Evolutionary conservation across 169 alveolate species (phyloP), one percentile per base, ranked within the genome.

Genomic region (Cystoisospora suis): DNA sequence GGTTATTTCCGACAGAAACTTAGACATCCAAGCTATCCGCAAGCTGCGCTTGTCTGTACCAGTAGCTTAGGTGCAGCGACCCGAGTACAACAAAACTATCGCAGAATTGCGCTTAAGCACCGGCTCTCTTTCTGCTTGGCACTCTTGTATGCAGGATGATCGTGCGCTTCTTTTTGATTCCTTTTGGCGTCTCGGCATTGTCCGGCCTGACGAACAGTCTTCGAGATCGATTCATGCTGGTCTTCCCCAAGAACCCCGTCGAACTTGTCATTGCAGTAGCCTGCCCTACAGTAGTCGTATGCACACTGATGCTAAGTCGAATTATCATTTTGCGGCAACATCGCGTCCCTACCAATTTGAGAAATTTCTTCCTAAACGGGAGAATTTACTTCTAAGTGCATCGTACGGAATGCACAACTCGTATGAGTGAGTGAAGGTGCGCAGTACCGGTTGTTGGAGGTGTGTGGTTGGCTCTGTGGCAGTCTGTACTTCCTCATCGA

Each of bases 141-240:
- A 40, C 27, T 88, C 42, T 3, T 45, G 86, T 44, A 5, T 86
- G 42, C 94, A 91, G 94, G 70, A 87, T 87, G 75, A 87, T 91
- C 27, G 87, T 91, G 5, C 94, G 94, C 1, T 91, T 91, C 58
- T 91, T 91, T 38, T 65, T 91, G 7, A 91, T 91, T 29, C 94
- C 94, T 0, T 91, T 91, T 44, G 94, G 94, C 36, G 94, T 91
- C 7, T 81, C 94, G 40, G 91, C 89, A 1, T 61, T 91, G 61
- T 72, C 92, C 17, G 89, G 91, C 38, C 42, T 91, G 47, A 61
- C 94, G 38, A 88, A 91, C 53, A 56, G 86, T 17, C 34, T 70
- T 40, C 81, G 90, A 9, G 90, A 91, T 20, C 56, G 85, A 40
- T 91, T 91, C 42, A 23, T 80, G 77, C 90, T 91, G 69, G 94